Evolutionary conservation across 2,329 filamentous ascomycete species (phyloP), one percentile per base, ranked within the genome.

Genomic region (Chlorencoelia australis): DNA sequence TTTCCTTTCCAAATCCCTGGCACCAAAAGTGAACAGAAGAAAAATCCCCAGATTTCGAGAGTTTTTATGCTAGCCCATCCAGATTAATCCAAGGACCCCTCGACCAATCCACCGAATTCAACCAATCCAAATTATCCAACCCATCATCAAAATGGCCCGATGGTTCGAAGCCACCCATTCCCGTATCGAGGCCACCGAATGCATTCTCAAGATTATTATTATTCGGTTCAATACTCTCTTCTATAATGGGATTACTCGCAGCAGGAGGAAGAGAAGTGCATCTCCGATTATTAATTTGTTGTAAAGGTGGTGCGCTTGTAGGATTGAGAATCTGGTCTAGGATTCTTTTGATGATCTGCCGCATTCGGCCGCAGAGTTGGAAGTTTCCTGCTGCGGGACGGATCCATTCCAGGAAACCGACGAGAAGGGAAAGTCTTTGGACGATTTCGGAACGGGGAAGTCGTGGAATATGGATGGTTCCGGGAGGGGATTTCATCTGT

Each of bases 321-420:
- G 19, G 10, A 19, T 39, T 33, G 8, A 71, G 54, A 3, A 66
- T 60, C 30, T 68, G 63, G 24, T 71, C 67, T 7, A 71, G 54
- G 1, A 71, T 68, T 10, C 60, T 63, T 35, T 67, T 62, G 29
- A 72, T 69, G n/a, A 69, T 58, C 3, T 55, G 55, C 39, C 65
- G 65, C 49, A 64, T 67, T 14, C 64, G 56, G 13, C 49, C 53
- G 44, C 67, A 71, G 5, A 71, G 53, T n/a, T 64, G 59, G 5
- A 61, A 63, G 20, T 71, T 71, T 2, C 67, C 65, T 0, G 64
- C 64, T 2, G 60, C 59, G 0, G 66, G 65, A 4, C 59, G 57
- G 1, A 71, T 58, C 68, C 68, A 71, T 34, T 68, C 65, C 8
- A 71, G 56, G 37, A 70, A 71, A 0, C 65, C 67, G 2, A 69